Evolutionary conservation across 2,329 filamentous ascomycete species (phyloP), one percentile per base, ranked within the genome.

Genomic region (Fusarium pseudocircinatum): DNA sequence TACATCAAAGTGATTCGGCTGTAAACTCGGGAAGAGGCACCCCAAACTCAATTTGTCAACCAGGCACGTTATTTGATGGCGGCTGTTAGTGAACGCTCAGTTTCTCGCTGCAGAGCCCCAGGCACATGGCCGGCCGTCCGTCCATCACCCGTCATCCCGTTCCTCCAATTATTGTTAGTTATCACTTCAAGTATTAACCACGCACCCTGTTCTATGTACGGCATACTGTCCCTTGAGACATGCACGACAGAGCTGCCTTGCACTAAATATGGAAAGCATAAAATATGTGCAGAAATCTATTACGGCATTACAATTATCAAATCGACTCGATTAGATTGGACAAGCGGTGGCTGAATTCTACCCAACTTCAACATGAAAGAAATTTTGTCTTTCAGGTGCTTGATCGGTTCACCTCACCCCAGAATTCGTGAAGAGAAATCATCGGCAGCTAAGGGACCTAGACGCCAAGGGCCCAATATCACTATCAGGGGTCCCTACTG

Each of bases 331-430:
- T 56, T 43, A 24, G 20, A 52, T 34, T 32, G 49, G 52, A 64
- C 22, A 13, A 20, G 34, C 32, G 53, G 67, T 57, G 66, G 62
- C 46, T 66, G 28, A 71, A 68, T 50, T 49, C 70, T 44, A 54
- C 57, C 34, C 44, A 61, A 61, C 32, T 58, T 56, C 39, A 46
- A 73, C 46, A 64, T 57, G 42, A 52, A 49, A 54, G 37, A 66
- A 61, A n/a, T 26, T 54, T 63, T 37, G 62, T 59, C 62, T 52
- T 63, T 46, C 54, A 61, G 67, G 58, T 46, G 24, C 47, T 71
- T 68, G 42, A 71, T 73, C 58, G 69, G 62, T 62, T 71, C 70
- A 73, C 49, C 70, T 71, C 70, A 74, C 70, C 67, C 70, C 70
- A 71, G 70, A 46, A 71, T 73, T 70, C 52, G 32, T 56, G 46